Percentiles rank a stretch among this genome's conserved stretches.
Evolutionary conservation across 441 rosid species (phyloP).

Genomic region (Jatropha multifida): DNA sequence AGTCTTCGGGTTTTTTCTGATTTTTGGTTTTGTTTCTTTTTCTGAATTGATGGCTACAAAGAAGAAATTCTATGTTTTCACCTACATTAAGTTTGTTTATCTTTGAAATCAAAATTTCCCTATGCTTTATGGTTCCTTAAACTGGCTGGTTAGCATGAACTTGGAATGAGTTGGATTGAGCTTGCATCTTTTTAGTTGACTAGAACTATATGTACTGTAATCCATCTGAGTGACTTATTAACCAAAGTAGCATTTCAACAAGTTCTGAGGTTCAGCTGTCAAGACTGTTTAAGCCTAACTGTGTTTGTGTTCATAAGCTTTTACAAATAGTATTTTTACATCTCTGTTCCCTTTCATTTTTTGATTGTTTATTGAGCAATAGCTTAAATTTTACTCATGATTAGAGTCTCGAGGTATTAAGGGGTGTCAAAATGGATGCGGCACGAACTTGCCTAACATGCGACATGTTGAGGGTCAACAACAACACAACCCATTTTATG

Average conservation of each 20-base stretch:
- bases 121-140: not conserved
- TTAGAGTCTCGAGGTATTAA: not conserved
- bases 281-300: constrained; percentile 3
- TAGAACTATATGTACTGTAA: not conserved
- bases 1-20: not conserved
- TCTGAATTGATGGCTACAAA: not conserved
- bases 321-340: not conserved
- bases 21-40: constrained; percentile 7
- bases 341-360: too few species aligned
- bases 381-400: not conserved
- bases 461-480: too few species aligned
- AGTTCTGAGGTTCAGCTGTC: not conserved
- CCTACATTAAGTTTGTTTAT: not conserved
- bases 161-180: not conserved
- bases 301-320: not conserved
- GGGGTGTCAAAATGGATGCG: too few species aligned
- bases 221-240: not conserved
- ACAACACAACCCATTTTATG: too few species aligned
- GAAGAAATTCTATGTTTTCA: not conserved
- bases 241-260: not conserved
- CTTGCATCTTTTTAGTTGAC: not conserved
- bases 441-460: too few species aligned
- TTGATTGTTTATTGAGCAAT: not conserved
- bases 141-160: not conserved
- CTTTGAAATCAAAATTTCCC: not conserved